Evolutionary conservation across 1,284 basidiomycete species (phyloP).

Genomic region (Sporisorium reilianum): DNA sequence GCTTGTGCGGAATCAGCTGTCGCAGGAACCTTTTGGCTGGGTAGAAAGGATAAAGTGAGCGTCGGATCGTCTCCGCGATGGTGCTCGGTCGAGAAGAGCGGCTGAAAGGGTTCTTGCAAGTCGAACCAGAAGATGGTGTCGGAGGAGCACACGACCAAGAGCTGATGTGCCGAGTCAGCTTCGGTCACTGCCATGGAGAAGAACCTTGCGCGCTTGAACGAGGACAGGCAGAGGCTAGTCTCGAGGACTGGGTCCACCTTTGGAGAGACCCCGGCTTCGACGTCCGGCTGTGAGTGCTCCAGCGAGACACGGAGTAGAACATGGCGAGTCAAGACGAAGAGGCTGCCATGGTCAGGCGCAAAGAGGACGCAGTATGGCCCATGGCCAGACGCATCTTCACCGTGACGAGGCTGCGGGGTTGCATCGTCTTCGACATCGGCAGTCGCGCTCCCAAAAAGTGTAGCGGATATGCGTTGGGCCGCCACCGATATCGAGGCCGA

Average conservation of each 20-base stretch:
- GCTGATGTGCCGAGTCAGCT: not conserved
- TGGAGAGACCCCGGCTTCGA: not conserved
- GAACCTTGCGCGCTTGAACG: slow-evolving; percentile 24
- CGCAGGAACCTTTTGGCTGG: not conserved
- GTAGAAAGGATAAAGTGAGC: slow-evolving; percentile 10
- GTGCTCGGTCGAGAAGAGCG: slow-evolving; percentile 30
- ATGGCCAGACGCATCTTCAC: not conserved
- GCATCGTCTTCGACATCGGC: not conserved
- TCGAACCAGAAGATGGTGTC: slow-evolving; percentile 45
- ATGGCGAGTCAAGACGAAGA: slow-evolving; percentile 20
- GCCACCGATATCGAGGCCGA: not conserved
- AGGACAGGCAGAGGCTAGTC: slow-evolving; percentile 21
- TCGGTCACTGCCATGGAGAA: slow-evolving; percentile 18
- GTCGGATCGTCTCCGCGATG: slow-evolving; percentile 49
- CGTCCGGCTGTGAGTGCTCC: not conserved
- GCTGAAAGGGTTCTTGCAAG: not conserved
- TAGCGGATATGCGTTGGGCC: not conserved
- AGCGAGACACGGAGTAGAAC: slow-evolving; percentile 9
- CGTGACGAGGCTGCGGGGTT: not conserved
- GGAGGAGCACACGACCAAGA: slow-evolving; percentile 41
- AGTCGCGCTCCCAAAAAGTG: not conserved
- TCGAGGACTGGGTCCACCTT: slow-evolving; percentile 11
- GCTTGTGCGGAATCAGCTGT: not conserved
- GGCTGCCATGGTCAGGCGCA: slow-evolving; percentile 3
- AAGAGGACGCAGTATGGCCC: slow-evolving; percentile 13